Percentiles rank a stretch among this genome's conserved stretches.
These are phyloP conservation scores for Tilletia indica DNA, from an alignment of 1,284 basidiomycete genomes.

Conservation along the genomic window DNA sequence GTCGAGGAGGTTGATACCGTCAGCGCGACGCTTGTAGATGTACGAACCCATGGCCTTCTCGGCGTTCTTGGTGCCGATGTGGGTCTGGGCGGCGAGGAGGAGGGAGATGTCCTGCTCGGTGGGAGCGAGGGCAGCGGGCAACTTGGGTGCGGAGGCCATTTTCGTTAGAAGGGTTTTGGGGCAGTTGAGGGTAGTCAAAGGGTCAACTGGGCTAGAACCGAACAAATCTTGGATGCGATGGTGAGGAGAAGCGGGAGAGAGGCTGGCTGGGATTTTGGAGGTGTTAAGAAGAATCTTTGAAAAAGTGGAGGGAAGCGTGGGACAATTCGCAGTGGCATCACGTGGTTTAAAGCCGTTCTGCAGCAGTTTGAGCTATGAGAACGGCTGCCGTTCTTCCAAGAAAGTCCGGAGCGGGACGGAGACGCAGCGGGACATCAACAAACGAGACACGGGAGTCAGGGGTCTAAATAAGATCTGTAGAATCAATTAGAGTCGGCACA, in stretches of 20 bases:
- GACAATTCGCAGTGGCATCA: not conserved
- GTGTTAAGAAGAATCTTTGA: not conserved
- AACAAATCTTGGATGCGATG: not conserved
- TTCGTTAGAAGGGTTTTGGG: not conserved
- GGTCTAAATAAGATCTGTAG: no score
- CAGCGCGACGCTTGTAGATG: constrained; percentile 92
- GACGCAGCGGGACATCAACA: no score
- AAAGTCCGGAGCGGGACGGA: no score
- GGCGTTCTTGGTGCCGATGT: constrained; percentile 86
- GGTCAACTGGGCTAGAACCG: constrained; percentile 50
- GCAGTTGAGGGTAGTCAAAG: not conserved
- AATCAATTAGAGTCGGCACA: no score
- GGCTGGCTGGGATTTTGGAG: no score
- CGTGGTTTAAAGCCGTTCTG: no score
- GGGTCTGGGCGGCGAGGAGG: constrained; percentile 89
- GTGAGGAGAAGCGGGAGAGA: not conserved
- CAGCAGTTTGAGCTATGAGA: no score
- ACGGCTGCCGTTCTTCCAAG: no score
- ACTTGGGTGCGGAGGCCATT: constrained; percentile 61
- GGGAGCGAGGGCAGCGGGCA: constrained; percentile 85
- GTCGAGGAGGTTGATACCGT: constrained; percentile 96
- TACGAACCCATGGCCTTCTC: constrained; percentile 98
- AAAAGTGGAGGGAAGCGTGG: not conserved
- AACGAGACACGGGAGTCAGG: no score
- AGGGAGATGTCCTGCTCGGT: constrained; percentile 97